phyloP scores from a whole-genome alignment of 1,284 basidiomycete species.

The Tilletia walkeri region DNA sequence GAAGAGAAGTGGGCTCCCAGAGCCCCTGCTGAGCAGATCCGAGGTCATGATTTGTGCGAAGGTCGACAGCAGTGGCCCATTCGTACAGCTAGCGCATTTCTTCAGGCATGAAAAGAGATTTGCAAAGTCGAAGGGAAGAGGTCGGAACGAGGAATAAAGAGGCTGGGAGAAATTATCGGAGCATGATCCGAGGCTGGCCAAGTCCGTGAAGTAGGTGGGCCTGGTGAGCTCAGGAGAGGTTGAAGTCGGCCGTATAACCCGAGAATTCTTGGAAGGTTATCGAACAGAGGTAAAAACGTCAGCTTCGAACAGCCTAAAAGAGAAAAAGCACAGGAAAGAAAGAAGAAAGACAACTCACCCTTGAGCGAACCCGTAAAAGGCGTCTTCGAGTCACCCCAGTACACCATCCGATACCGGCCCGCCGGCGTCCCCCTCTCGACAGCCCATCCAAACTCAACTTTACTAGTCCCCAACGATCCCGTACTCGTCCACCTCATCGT shows the following conservation, averaged over 20 bases:
- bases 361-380: slow-evolving; percentile 39
- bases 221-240: not conserved
- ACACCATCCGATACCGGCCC: slow-evolving; percentile 67
- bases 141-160: too few species aligned
- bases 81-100: too few species aligned
- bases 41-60: too few species aligned
- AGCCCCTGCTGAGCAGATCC: too few species aligned
- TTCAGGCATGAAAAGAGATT: too few species aligned
- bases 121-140: too few species aligned
- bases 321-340: not conserved
- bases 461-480: slow-evolving; percentile 28
- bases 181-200: too few species aligned
- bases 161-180: too few species aligned
- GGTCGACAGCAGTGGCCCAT: too few species aligned
- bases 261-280: not conserved
- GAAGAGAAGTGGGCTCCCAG: too few species aligned
- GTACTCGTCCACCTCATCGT: slow-evolving; percentile 65
- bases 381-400: slow-evolving; percentile 75
- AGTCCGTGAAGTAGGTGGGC: too few species aligned
- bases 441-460: slow-evolving; percentile 33
- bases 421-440: slow-evolving; percentile 61
- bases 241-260: not conserved
- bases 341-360: not conserved
- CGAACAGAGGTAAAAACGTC: not conserved
- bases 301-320: not conserved